Evolutionary conservation across 73 alveolate genomes (phyloP), one percentile per base, ranked within the genome.

Genomic region (Paramecium biaurelia): DNA sequence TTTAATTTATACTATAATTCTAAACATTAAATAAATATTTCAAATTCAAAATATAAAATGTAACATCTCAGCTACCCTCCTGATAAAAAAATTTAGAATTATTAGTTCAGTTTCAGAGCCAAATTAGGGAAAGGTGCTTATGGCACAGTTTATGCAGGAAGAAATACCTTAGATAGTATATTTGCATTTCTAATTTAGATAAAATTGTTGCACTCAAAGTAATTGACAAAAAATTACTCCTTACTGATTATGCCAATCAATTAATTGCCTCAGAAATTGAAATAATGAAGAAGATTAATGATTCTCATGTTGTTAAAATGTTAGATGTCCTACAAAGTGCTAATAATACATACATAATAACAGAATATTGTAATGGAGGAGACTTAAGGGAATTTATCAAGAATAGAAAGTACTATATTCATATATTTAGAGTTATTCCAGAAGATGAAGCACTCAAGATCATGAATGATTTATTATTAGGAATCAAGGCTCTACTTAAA

Each of bases 281-380:
- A 34, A 79, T 79, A 4, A 43, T 79, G 90, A 79, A 79, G 28
- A 85, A 85, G 15, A 24, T 85, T 14, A 24, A 49, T 57, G 42
- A 85, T 57, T 21, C 53, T 9, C 57, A 85, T 26, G 43, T 85
- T 20, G 86, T 85, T 7, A 85, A 85, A 57, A 14, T 85, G 2
- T 10, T 59, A 2, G 93, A 85, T 35, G 86, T 90, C 5, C 15
- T 84, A 34, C 37, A 90, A 45, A 85, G 86, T 38, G 72, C 70
- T 5, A 76, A 79, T 68, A 90, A 90, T 42, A 37, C 86, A 14
- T 90, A 90, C 59, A 72, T 90, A 11, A 76, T 90, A 28, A 70
- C 92, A 12, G 95, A 90, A 23, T 85, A 34, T 49, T 90, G 95
- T n/a, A 63, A 90, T 57, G 95, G 95, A 21, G 95, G 95, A 28